Evolutionary conservation across 106 monocot species (phyloP).

Genomic region (Gastrodia elata): DNA sequence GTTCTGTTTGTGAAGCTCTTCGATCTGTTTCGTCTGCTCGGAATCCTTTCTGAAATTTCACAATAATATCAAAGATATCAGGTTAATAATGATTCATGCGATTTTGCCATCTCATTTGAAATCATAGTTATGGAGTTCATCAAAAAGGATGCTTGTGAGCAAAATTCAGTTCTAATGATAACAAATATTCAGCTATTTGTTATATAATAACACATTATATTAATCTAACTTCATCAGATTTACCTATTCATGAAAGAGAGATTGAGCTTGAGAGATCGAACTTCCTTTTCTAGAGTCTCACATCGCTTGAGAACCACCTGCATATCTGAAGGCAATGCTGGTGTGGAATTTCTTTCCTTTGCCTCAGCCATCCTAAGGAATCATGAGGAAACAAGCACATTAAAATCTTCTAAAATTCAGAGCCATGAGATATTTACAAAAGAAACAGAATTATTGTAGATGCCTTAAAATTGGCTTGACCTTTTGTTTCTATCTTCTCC

Average conservation of each 20-base stretch:
- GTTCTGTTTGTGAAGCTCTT: conserved; percentile 46
- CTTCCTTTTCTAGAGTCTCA: conserved; percentile 50
- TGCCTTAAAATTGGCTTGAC: no score
- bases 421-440: background rate
- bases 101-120: no score
- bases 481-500: no score
- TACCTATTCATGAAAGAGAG: conserved; percentile 55
- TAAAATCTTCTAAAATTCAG: background rate
- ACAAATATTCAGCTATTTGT: background rate
- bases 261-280: conserved; percentile 47
- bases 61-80: background rate
- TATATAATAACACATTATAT: background rate
- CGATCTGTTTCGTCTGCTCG: conserved; percentile 48
- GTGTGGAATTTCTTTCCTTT: conserved; percentile 37
- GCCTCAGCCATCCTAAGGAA: conserved; percentile 43
- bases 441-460: no score
- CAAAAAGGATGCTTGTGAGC: no score
- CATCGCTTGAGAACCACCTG: conserved; percentile 40
- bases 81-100: no score
- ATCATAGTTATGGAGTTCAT: no score
- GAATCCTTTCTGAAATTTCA: conserved; percentile 44
- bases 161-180: no score
- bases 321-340: conserved; percentile 38
- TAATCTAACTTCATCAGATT: background rate
- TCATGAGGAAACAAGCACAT: background rate